Evolutionary conservation across 768 basidiomycete species (phyloP), one percentile per base, ranked within the genome.

Genomic region (Filobasidium floriforme): DNA sequence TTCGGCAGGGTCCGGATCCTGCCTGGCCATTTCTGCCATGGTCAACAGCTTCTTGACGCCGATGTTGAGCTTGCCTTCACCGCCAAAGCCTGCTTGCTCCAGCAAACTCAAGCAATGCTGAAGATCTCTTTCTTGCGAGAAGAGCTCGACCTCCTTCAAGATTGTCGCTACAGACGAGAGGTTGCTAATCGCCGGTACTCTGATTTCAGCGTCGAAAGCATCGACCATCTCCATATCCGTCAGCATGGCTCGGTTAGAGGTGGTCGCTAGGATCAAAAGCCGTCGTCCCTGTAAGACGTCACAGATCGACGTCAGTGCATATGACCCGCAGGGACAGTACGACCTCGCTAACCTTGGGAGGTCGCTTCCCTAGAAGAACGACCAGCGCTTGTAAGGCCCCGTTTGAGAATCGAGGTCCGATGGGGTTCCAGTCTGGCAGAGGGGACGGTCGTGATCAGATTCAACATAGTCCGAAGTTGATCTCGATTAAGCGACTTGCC

Each of bases 361-460:
- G 96, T 67, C 89, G 84, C 68, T 90, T 87, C 54, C 85, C 86
- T 68, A 97, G 86, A 28, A 99, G 81, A 0, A 98, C 93, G 60
- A 96, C 81, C 19, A 99, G 80, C 0, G 93, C 83, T 77, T 98
- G 96, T 26, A 99, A 82, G 5, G 97, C 90, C 9, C 87, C 82
- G 76, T 98, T 98, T 0, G 94, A 97, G 80, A 97, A 99, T 59
- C 92, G 83, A n/a, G 88, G 90, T 1, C 94, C 94, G 80, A 99
- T 88, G 3, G 93, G 91, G 7, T 91, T 92, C 89, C 92, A 99
- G 70, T 98, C 94, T 92, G 67, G n/a, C n/a, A 3, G 49, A 37
- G 32, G 9, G 32, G 32, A 37, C 9, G 9, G 9, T 37, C 32
- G 32, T 37, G 32, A 43, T n/a, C 32, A 37, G 32, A 57, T 54